Evolutionary conservation across 768 basidiomycete genomes (phyloP).

Genomic region (Coprinellus micaceus): DNA sequence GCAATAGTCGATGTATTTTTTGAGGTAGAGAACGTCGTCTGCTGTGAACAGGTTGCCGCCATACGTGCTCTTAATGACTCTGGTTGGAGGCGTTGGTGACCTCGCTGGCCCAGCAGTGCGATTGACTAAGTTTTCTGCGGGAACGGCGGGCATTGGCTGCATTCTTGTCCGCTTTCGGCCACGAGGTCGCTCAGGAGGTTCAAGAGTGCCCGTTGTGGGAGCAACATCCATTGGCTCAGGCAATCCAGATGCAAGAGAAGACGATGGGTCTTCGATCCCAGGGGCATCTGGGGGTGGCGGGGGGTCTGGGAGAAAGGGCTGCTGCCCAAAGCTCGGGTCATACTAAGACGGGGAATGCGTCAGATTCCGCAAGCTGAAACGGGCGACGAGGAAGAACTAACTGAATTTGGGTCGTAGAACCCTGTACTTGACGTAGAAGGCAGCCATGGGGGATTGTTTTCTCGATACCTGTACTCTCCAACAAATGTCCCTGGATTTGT

Average conservation of each 20-base stretch:
- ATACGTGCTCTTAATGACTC: constrained; percentile 85
- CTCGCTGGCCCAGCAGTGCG: constrained; percentile 61
- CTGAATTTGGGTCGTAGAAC: neutral
- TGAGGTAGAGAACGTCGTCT: constrained; percentile 79
- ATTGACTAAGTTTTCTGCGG: constrained; percentile 66
- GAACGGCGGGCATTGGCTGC: constrained; percentile 60
- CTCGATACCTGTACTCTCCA: constrained; percentile 10
- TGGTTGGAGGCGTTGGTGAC: constrained; percentile 79
- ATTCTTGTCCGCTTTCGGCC: constrained; percentile 69
- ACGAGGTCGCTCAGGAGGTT: constrained; percentile 42
- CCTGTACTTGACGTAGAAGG: neutral
- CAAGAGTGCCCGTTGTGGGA: constrained; percentile 6
- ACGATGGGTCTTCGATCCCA: neutral
- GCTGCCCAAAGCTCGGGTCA: constrained; percentile 43
- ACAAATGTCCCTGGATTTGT: neutral
- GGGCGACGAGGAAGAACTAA: neutral
- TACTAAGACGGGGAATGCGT: constrained; percentile 35
- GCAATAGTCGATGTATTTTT: constrained; percentile 87
- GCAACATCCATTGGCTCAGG: neutral
- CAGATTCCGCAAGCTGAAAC: neutral
- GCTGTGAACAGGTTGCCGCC: constrained; percentile 85
- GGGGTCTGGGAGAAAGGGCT: constrained; percentile 47
- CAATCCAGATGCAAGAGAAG: neutral
- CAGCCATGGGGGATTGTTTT: constrained; percentile 5
- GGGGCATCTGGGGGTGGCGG: constrained; percentile 5